Base-by-base conservation (phyloP, 169 alveolate genomes). In the Sarcocystis neurona region DNA sequence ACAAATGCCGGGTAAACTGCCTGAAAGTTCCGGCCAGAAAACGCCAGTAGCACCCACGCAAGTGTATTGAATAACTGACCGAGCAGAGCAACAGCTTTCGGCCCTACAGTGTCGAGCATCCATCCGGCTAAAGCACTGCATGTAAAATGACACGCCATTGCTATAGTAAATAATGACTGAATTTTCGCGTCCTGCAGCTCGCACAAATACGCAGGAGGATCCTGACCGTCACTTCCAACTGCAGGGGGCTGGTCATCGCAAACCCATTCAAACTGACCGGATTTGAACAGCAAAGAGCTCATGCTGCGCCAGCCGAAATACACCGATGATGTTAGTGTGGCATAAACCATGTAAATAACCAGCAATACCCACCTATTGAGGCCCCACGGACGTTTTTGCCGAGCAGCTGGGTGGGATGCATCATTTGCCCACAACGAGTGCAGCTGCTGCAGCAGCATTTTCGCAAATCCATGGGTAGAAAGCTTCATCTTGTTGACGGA, bases 221-320 rank as follows among this genome's bases (percentile, higher is more conserved):
- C n/a, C n/a, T n/a, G n/a, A n/a, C n/a, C n/a, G 8, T 44, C 82
- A n/a, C 46, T 32, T 23, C 30, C 68, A 0, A 8, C 85, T 12
- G n/a, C 44, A 15, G 23, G 70, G 20, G 44, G 85, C 85, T 43
- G 34, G 23, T 78, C 41, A 63, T 78, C 85, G 44, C 85, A 78
- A 20, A 47, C 68, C 85, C 85, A 78, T 47, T 41, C 4, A 20
- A 48, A 78, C 70, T 44, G 70, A 2, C 85, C 85, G 10, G 85
- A 78, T 43, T 78, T 48, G 47, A 78, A 46, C 66, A 78, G 46
- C 85, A 78, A 46, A 4, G 63, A 44, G 70, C 85, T 78, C 70
- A 78, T 44, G 70, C 70, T 44, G 34, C 85, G 70, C 85, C 85
- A 78, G 27, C 85, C 85, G 68, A 78, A 78, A 48, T 78, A 78